A percentile compares a stretch with the other conserved stretches of the same genome.
Conservation (phyloP, 1,284 basidiomycete species). For the Sporisorium graminicola region DNA sequence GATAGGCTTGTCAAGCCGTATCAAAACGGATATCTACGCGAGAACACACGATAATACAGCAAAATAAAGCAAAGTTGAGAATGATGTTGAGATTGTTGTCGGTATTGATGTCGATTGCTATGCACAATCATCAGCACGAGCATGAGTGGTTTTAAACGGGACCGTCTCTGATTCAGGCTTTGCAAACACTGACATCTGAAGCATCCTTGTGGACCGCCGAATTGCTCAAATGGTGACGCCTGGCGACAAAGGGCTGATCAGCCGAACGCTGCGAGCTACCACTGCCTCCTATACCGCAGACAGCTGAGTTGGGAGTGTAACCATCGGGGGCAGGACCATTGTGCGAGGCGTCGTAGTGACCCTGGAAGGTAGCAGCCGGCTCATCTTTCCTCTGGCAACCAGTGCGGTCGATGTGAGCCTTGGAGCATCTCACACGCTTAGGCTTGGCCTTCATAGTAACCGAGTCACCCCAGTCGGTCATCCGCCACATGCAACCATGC, state of each 20-base stretch:
- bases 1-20: no score
- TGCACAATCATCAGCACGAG: neutral
- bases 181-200: neutral
- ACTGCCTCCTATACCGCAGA: conserved; percentile 32
- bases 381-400: conserved; percentile 50
- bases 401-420: conserved; percentile 44
- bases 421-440: conserved; percentile 30
- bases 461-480: conserved; percentile 40
- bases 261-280: conserved; percentile 9
- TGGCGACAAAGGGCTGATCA: neutral
- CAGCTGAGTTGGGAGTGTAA: conserved; percentile 30
- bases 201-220: neutral
- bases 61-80: no score
- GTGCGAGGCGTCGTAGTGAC: neutral
- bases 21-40: no score
- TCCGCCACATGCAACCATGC: conserved; percentile 40
- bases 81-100: no score
- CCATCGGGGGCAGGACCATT: conserved; percentile 22
- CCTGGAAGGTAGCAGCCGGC: conserved; percentile 2
- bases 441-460: conserved; percentile 21
- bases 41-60: no score
- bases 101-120: neutral
- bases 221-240: neutral
- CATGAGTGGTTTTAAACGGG: neutral
- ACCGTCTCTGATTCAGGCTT: neutral